A percentile compares a stretch with the other conserved stretches of the same genome.
Evolutionary conservation across 2,329 filamentous ascomycete species (phyloP).

Genomic region (Macrophomina pseudophaseolina): DNA sequence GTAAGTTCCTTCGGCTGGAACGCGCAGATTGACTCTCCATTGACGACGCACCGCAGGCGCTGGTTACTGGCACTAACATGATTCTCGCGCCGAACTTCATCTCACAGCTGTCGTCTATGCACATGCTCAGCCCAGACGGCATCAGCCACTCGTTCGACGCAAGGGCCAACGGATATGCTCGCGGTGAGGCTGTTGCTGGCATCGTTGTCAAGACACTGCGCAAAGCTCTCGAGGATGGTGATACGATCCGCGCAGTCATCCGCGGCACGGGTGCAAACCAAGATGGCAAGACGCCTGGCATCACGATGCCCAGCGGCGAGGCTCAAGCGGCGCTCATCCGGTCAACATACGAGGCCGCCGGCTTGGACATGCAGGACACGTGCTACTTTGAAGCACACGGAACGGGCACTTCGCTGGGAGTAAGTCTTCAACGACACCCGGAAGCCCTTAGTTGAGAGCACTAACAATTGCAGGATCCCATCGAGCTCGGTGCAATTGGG

Average conservation of each 20-base stretch:
- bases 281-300: conserved; percentile 39
- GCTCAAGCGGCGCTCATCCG: conserved; percentile 43
- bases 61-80: conserved; percentile 24
- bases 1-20: conserved; percentile 5
- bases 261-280: conserved; percentile 31
- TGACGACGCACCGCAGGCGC: background rate
- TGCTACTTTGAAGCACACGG: conserved; percentile 58
- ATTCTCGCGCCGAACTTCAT: conserved; percentile 3
- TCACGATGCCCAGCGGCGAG: conserved; percentile 40
- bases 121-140: conserved; percentile 36
- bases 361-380: conserved; percentile 35
- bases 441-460: conserved; percentile 28
- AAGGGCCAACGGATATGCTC: conserved; percentile 34
- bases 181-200: conserved; percentile 36
- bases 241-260: conserved; percentile 41
- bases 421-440: conserved; percentile 43
- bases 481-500: background rate
- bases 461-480: background rate
- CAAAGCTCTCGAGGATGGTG: conserved; percentile 36
- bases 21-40: background rate
- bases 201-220: conserved; percentile 38
- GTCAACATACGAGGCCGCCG: conserved; percentile 40
- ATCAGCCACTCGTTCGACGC: conserved; percentile 34
- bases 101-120: background rate
- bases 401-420: conserved; percentile 61